Conservation (phyloP, 345 rosid species). For the Reutealis trisperma region DNA sequence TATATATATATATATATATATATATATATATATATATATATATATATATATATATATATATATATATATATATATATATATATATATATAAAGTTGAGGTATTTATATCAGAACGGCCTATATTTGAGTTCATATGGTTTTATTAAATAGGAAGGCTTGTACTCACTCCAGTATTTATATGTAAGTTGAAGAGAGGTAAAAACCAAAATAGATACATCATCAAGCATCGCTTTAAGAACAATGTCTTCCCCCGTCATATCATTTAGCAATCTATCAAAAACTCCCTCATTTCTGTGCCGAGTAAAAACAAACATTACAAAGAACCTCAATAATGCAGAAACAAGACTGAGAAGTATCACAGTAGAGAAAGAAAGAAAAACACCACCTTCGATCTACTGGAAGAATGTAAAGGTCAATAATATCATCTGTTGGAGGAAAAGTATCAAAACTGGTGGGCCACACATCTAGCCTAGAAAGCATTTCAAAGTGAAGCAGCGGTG, state of each 20-base stretch:
- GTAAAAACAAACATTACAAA: neutral
- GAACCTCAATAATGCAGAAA: too few species aligned
- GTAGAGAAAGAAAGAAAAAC: neutral
- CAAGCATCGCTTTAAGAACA: neutral
- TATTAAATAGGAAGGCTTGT: neutral
- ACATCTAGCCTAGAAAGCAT: neutral
- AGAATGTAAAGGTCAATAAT: neutral
- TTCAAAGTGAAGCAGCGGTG: neutral
- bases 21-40: too few species aligned
- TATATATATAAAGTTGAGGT: too few species aligned
- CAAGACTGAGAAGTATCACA: neutral
- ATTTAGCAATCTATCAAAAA: neutral
- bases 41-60: too few species aligned
- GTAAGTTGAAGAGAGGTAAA: slow-evolving; percentile 15
- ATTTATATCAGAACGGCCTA: neutral
- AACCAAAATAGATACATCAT: neutral
- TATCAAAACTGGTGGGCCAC: neutral
- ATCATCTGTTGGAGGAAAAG: neutral
- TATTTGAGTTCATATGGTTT: neutral
- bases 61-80: too few species aligned
- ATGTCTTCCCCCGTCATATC: neutral
- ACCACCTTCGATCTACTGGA: neutral
- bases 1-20: too few species aligned
- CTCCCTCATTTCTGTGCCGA: neutral
- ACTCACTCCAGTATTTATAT: slow-evolving; percentile 8